Conservation (phyloP, 129 eudicot species). For the Oenanthe sinensis region DNA sequence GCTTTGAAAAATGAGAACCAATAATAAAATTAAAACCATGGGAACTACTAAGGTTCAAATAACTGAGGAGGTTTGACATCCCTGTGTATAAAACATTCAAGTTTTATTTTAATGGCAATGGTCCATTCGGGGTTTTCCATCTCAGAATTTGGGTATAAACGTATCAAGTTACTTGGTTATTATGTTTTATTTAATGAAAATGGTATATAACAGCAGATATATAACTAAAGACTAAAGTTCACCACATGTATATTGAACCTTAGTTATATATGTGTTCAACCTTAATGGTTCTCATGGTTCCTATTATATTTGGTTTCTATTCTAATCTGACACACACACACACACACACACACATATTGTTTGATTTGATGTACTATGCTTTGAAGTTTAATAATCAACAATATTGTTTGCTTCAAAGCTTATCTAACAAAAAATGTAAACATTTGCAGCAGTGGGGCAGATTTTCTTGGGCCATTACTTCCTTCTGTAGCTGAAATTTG, state of each 20-base stretch:
- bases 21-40: not conserved
- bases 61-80: not conserved
- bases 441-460: conserved; percentile 91
- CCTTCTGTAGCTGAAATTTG: conserved; percentile 99
- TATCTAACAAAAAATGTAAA: conserved; percentile 11
- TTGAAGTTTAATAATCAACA: not conserved
- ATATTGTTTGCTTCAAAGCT: conserved; percentile 5
- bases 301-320: not conserved
- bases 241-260: not conserved
- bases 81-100: not conserved
- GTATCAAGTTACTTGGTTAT: not conserved
- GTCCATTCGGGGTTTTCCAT: not conserved
- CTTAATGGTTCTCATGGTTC: not conserved
- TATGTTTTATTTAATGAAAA: not conserved
- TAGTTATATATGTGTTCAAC: not conserved
- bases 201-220: not conserved
- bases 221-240: not conserved
- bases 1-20: conserved; percentile 1
- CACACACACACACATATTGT: too few species aligned
- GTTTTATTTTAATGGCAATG: not conserved
- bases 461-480: conserved; percentile 96
- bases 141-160: not conserved
- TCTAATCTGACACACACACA: too few species aligned
- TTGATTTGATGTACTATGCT: not conserved
- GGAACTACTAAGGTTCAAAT: not conserved